Percentiles rank a stretch among this genome's conserved stretches.
Conservation (phyloP, 2,329 filamentous ascomycete species). For the Stemphylium beticola region DNA sequence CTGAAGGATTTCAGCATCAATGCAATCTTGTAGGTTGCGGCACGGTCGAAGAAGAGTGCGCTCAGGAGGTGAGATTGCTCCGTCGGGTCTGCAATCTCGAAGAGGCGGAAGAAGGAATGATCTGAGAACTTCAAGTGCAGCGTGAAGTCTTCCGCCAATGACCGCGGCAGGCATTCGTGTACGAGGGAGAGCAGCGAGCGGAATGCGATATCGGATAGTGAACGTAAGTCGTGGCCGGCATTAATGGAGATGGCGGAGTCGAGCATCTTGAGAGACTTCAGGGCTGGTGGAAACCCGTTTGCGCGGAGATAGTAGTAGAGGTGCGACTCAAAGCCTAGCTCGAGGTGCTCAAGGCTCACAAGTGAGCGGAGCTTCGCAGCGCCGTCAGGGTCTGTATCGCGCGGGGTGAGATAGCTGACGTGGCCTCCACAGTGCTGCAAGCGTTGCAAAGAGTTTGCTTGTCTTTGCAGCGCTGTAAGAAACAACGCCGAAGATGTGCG, state of each 20-base stretch:
- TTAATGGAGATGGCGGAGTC: conserved; percentile 34
- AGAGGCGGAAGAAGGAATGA: conserved; percentile 21
- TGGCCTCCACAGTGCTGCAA: conserved; percentile 38
- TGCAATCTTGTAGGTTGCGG: conserved; percentile 36
- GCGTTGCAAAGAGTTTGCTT: conserved; percentile 40
- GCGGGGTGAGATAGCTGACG: conserved; percentile 14
- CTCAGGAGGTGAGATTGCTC: conserved; percentile 23
- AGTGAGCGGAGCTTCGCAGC: conserved; percentile 32
- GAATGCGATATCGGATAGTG: conserved; percentile 22
- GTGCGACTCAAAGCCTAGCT: conserved; percentile 38
- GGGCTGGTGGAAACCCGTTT: conserved; percentile 31
- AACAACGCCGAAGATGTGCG: conserved; percentile 36
- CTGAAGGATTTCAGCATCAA: conserved; percentile 23
- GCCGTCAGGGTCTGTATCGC: conserved; percentile 22
- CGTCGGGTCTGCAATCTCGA: conserved; percentile 11
- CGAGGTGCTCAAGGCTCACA: conserved; percentile 32
- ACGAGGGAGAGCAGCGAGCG: conserved; percentile 25
- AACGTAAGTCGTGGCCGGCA: conserved; percentile 18
- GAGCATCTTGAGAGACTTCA: conserved; percentile 35
- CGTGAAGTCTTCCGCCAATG: conserved; percentile 19
- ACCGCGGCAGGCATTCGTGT: conserved; percentile 20
- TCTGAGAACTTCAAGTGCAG: conserved; percentile 31
- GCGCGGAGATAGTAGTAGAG: conserved; percentile 33
- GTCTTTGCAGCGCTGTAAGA: conserved; percentile 35
- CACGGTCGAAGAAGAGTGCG: conserved; percentile 28